Evolutionary conservation across 768 basidiomycete species (phyloP), one percentile per base, ranked within the genome.

Genomic region (Crucibulum laeve): DNA sequence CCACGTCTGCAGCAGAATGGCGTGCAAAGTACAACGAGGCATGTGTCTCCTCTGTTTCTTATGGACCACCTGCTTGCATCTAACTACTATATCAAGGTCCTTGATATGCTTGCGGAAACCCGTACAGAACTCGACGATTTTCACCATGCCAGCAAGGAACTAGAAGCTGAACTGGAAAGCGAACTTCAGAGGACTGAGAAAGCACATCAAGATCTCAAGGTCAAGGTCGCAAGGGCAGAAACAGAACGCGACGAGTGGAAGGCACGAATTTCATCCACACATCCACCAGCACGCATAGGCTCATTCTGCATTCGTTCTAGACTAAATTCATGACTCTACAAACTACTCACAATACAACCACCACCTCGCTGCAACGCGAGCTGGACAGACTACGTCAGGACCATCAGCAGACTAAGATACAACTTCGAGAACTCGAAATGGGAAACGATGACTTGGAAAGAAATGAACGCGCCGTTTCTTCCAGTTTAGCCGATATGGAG

Each of bases 381-480:
- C 73, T 94, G 35, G 92, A 95, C 55, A 80, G 77, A 44, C 72
- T 89, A 26, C 78, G 91, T 44, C 81, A 87, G 56, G 82, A 85
- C 47, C 75, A 84, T 49, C 85, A 86, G 57, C 70, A 71, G 39
- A 63, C 78, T 48, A 87, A 87, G 63, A 68, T 86, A 17, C 82
- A 87, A 57, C 67, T 92, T 14, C 79, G 89, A 17, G 91, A 97
- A 61, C 71, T 96, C 23, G 95, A 98, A 66, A 87, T 98, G 81
- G 95, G 95, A 37, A 97, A 96, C 56, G 96, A 99, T 56, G 94
- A 98, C 66, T 73, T 99, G 45, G 96, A 98, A 60, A 77, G 93
- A 49, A 94, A 87, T 61, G 95, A 97, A 59, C 80, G 96, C 22
- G 88, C 87, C 40, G 85, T 89, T 32, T 79, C 86, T 6, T 90